Percentiles rank a stretch among this genome's conserved stretches.
phyloP scores from a whole-genome alignment of 768 basidiomycete genomes.

The Filobasidium wieringae region DNA sequence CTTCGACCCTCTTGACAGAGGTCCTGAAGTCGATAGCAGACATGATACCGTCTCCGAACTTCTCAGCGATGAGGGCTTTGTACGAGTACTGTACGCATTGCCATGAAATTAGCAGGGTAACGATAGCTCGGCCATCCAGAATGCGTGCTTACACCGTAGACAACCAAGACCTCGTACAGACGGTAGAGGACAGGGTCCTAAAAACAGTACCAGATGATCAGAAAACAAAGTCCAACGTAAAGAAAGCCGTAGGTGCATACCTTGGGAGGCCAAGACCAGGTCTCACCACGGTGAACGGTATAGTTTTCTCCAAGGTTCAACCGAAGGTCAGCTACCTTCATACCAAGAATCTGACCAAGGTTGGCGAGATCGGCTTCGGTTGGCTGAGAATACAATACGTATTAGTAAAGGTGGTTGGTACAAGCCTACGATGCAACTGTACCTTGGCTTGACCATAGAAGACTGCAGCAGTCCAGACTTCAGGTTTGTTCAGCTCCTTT shows the following conservation, averaged over 20 bases:
- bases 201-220: neutral
- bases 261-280: slow-evolving; percentile 30
- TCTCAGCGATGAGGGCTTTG: slow-evolving; percentile 34
- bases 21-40: slow-evolving; percentile 34
- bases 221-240: neutral
- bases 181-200: slow-evolving; percentile 34
- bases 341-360: slow-evolving; percentile 6
- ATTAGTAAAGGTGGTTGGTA: neutral
- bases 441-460: slow-evolving; percentile 32
- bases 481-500: slow-evolving; percentile 23
- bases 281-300: slow-evolving; percentile 22
- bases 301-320: neutral
- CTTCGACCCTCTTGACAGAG: slow-evolving; percentile 23
- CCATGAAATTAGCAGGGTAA: neutral
- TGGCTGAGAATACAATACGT: neutral
- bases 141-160: slow-evolving; percentile 25
- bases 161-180: slow-evolving; percentile 32
- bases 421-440: neutral
- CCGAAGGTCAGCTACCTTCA: neutral
- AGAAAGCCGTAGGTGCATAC: slow-evolving; percentile 7
- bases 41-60: slow-evolving; percentile 38
- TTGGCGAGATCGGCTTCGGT: slow-evolving; percentile 1
- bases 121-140: neutral
- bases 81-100: slow-evolving; percentile 20
- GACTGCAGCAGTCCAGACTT: slow-evolving; percentile 35